Conservation (phyloP, 2,329 filamentous ascomycete species). For the Colletotrichum sp. region DNA sequence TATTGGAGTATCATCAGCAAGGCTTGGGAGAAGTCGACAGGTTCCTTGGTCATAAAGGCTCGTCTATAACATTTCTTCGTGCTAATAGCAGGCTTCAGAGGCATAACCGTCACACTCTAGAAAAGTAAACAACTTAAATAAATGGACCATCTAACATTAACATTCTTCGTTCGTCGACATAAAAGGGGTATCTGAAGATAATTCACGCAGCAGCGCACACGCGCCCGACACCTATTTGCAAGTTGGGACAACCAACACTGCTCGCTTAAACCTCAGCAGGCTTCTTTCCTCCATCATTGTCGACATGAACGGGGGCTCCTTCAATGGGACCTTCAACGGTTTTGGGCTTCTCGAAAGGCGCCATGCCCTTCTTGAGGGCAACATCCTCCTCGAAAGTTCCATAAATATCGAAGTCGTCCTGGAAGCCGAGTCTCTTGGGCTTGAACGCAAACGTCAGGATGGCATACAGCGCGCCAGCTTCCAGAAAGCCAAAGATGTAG, state of each 20-base stretch:
- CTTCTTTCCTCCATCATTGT: not conserved
- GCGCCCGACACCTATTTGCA: not conserved
- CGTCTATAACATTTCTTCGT: not conserved
- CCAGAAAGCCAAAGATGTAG: slow-evolving; percentile 21
- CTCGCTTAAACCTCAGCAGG: not conserved
- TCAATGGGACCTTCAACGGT: not conserved
- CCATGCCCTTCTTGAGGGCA: slow-evolving; percentile 17
- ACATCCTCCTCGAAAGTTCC: slow-evolving; percentile 19
- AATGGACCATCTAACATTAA: not conserved
- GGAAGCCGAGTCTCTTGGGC: slow-evolving; percentile 4
- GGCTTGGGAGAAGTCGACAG: slow-evolving; percentile 28
- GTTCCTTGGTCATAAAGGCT: not conserved
- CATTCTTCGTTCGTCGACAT: not conserved
- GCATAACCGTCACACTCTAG: not conserved
- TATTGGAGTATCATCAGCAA: slow-evolving; percentile 57
- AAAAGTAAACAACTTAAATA: not conserved
- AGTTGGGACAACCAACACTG: not conserved
- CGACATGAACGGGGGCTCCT: not conserved
- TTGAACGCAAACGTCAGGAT: slow-evolving; percentile 13
- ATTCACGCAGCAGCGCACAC: not conserved
- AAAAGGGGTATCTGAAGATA: not conserved
- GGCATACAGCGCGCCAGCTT: slow-evolving; percentile 13
- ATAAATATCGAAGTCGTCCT: slow-evolving; percentile 19
- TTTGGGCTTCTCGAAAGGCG: slow-evolving; percentile 14
- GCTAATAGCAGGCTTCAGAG: not conserved